These are phyloP conservation scores for Euphrasia confusa DNA, from an alignment of 257 asterid genomes.

Conservation along the genomic window DNA sequence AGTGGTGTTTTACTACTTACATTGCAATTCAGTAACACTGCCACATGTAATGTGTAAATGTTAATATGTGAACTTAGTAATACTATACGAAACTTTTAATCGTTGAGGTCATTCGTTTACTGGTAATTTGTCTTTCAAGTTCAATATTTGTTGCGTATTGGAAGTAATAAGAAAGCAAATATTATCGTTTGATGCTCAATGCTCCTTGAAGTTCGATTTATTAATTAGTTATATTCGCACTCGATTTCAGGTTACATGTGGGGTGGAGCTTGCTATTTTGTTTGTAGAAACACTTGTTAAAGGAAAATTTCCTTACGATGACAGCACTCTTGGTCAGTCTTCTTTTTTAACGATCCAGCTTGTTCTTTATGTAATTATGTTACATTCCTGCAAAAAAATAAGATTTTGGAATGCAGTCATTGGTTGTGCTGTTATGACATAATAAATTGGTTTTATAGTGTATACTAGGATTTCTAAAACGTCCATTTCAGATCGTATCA, in stretches of 20 bases:
- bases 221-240: conserved; percentile 12
- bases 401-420: too few relatives aligned
- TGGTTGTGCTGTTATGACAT: too few relatives aligned
- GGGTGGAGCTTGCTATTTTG: conserved; percentile 87
- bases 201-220: neutral
- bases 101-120: conserved; percentile 12
- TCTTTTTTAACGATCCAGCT: neutral
- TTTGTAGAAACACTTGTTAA: conserved; percentile 81
- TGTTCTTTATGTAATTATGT: conserved; percentile 13
- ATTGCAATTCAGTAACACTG: too few relatives aligned
- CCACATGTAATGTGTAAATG: too few relatives aligned
- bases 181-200: conserved; percentile 12
- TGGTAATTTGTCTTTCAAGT: conserved; percentile 15
- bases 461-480: conserved; percentile 22
- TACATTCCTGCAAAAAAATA: conserved; percentile 1
- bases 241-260: conserved; percentile 75
- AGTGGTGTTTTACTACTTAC: too few relatives aligned
- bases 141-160: conserved; percentile 12
- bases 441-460: conserved; percentile 1
- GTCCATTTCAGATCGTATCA: conserved; percentile 59
- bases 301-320: conserved; percentile 65
- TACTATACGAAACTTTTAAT: neutral
- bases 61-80: too few relatives aligned
- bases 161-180: conserved; percentile 2
- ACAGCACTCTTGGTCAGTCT: conserved; percentile 68